Base-by-base conservation (phyloP, 139 green algal species). In the Picochlorum sp. region DNA sequence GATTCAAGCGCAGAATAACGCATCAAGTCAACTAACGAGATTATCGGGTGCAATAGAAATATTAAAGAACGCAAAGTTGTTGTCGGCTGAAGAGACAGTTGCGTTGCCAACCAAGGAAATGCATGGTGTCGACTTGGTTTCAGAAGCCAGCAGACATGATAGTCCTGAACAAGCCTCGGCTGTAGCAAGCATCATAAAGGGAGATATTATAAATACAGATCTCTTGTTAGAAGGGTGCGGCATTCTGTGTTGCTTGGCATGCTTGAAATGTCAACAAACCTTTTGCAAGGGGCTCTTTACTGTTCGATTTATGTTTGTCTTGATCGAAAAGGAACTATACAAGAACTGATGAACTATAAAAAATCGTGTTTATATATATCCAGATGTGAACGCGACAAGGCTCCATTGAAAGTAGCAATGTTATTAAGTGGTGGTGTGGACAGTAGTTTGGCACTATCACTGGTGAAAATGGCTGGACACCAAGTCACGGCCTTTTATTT, bases 361-460 rank as follows among this genome's bases (percentile, higher is more conserved):
- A n/a, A n/a, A n/a, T 18, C 18, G 18, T 18, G 4, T n/a, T n/a
- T n/a, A n/a, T n/a, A 45, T 18, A 45, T 18, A 45, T 63, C 37
- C 58, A 63, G 60, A 12, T 69, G 61, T 25, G 67, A 66, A 41
- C 44, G 55, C 0, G 35, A 50, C 2, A n/a, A 53, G 0, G 37
- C 67, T 2, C 67, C 64, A 10, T 53, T 88, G 8, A 68, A 68
- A 13, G 79, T 95, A 7, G 89, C 89, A 2, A 70, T 95, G 30
- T 76, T 96, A 31, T 71, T 96, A 25, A 95, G 85, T 52, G 93
- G 93, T 5, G 93, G 93, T 5, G 93, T 99, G 10, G 93, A 99
- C 82, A 95, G 83, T 77, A 95, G 80, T 69, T 61, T 97, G 18
- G 89, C 92, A 3, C 74, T 98, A 25, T 44, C 69, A 50, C 77